These are phyloP conservation scores for Fusarium euwallaceae DNA, from an alignment of 2,329 filamentous ascomycete genomes.

Conservation along the genomic window DNA sequence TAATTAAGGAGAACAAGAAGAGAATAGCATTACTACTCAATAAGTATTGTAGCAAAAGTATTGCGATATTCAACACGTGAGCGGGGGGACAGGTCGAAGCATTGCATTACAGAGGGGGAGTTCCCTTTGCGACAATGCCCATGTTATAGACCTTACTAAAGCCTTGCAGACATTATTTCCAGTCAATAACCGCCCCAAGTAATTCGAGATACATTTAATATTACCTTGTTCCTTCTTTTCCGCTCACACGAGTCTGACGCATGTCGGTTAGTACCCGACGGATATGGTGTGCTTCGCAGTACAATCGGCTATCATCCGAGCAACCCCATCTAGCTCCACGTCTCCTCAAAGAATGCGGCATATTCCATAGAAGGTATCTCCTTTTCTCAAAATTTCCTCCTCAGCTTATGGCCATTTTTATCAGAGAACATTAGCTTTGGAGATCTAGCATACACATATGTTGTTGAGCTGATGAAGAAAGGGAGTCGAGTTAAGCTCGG, in stretches of 20 bases:
- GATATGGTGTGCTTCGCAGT: not conserved
- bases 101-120: not conserved
- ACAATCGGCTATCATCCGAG: not conserved
- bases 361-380: not conserved
- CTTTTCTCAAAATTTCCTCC: not conserved
- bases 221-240: not conserved
- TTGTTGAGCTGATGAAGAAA: not conserved
- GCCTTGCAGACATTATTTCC: not conserved
- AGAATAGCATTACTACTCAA: not conserved
- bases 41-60: not conserved
- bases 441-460: not conserved
- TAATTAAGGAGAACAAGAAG: no score
- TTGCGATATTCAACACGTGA: not conserved
- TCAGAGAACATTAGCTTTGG: no score
- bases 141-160: no score
- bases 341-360: not conserved
- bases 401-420: not conserved
- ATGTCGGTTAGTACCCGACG: not conserved
- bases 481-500: not conserved
- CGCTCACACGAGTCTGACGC: not conserved
- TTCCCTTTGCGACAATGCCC: no score
- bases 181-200: rapidly evolving
- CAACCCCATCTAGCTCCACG: not conserved
- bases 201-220: not conserved
- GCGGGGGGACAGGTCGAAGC: not conserved